Base-by-base conservation (phyloP, 306 rosid genomes). In the Pterocarpus macrocarpus region DNA sequence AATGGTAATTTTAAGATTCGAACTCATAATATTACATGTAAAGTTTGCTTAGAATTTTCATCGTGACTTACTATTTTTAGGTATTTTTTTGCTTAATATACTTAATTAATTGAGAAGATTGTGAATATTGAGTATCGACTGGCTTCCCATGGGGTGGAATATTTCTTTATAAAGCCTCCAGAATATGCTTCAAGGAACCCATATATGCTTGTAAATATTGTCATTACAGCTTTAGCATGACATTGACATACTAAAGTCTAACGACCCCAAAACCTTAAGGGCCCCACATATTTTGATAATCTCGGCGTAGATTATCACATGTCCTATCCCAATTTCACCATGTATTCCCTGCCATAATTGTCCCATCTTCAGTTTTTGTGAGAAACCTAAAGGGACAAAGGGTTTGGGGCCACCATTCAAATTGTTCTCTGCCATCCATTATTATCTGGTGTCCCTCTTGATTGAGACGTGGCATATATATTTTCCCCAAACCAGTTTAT, bases 111-210 rank as follows among this genome's bases (percentile, higher is more conserved):
- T 28, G n/a, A 44, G 79, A 74, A 59, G 69, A 59, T 59, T 59
- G 58, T 59, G 43, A 59, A 30, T 59, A 44, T 76, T 56, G 16
- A 13, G 22, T 50, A 55, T 55, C 2, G 17, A 67, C 7, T 9
- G 33, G 50, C 7, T 52, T 77, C 11, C 35, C 33, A 56, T 55
- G 71, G 45, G 32, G 70, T 45, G 79, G 66, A 11, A 63, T 63
- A 17, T 63, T 52, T 81, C 77, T 30, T 34, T 5, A 52, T 35
- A 71, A 79, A 79, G 73, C 55, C 34, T 30, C 61, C 3, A 83
- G 87, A 73, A 85, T 85, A 83, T 70, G 78, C 83, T 62, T 43
- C 32, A 36, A 33, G 68, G 58, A 82, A 12, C 12, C 34, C 28
- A 55, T 41, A n/a, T 33, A 71, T 77, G 78, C 39, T 76, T 49